Conservation (phyloP, 2,329 filamentous ascomycete species). For the Ophiocordyceps camponoti-rufipedis region DNA sequence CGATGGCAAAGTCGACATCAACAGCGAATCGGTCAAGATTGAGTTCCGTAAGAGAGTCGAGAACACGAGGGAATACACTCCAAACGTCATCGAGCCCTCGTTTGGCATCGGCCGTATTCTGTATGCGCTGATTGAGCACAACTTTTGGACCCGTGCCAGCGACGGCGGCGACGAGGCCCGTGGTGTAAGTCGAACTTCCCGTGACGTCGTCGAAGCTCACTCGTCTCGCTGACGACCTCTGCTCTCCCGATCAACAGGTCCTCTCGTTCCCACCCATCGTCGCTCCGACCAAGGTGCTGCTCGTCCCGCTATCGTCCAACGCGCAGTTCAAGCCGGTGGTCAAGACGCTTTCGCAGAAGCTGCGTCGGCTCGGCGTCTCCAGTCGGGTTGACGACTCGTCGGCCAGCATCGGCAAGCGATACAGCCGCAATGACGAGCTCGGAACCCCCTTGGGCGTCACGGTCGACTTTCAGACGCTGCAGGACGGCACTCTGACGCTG, state of each 20-base stretch:
- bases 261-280: slow-evolving; percentile 41
- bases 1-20: slow-evolving; percentile 60
- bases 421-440: slow-evolving; percentile 86
- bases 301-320: slow-evolving; percentile 76
- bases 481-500: slow-evolving; percentile 74
- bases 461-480: slow-evolving; percentile 85
- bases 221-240: background rate
- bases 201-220: no score
- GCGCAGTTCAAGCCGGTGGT: slow-evolving; percentile 64
- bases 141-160: slow-evolving; percentile 68
- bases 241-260: slow-evolving; percentile 17
- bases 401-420: slow-evolving; percentile 86
- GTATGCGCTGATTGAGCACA: slow-evolving; percentile 85
- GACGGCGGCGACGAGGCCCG: slow-evolving; percentile 53
- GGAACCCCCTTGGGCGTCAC: slow-evolving; percentile 90
- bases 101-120: slow-evolving; percentile 94
- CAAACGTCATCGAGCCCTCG: slow-evolving; percentile 92
- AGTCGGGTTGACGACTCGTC: slow-evolving; percentile 81
- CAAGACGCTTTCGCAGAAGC: slow-evolving; percentile 51
- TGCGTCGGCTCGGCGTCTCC: slow-evolving; percentile 60
- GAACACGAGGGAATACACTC: slow-evolving; percentile 77
- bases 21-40: slow-evolving; percentile 63
- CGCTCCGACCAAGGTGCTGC: slow-evolving; percentile 87
- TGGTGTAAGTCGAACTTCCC: slow-evolving; percentile 44
- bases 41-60: slow-evolving; percentile 70